These are phyloP conservation scores for Amylocystis lapponica DNA, from an alignment of 768 basidiomycete species.

Conservation along the genomic window DNA sequence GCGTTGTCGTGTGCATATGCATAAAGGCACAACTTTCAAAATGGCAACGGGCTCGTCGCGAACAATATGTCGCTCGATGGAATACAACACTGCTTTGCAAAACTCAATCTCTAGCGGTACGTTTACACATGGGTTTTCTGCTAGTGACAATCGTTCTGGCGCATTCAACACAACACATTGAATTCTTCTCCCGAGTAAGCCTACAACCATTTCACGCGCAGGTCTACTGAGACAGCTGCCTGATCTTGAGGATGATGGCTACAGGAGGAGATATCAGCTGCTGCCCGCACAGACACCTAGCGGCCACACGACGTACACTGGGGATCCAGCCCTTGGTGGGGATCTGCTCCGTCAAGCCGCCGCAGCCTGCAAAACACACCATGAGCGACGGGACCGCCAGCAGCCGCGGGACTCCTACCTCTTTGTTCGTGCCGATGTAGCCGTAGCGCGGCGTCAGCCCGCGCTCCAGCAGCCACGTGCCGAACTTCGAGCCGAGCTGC, in stretches of 20 bases:
- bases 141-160: no score
- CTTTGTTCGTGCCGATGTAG: conserved; percentile 76
- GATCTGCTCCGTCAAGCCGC: conserved; percentile 81
- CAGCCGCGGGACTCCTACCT: conserved; percentile 30
- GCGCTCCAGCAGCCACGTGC: conserved; percentile 84
- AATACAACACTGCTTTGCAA: no score
- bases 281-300: neutral
- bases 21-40: no score
- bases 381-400: no score
- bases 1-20: no score
- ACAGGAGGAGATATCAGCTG: neutral
- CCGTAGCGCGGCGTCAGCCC: conserved; percentile 72
- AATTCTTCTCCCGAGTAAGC: neutral
- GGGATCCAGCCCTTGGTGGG: conserved; percentile 76
- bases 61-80: no score
- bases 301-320: conserved; percentile 44
- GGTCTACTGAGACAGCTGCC: conserved; percentile 29
- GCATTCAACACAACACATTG: no score
- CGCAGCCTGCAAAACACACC: conserved; percentile 39
- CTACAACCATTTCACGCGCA: neutral
- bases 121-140: no score
- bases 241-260: conserved; percentile 46
- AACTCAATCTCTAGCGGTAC: no score
- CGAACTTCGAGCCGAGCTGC: conserved; percentile 73
- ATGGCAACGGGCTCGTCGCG: no score